These are phyloP conservation scores for Botrytis squamosa DNA, from an alignment of 2,329 filamentous ascomycete genomes.

Conservation along the genomic window DNA sequence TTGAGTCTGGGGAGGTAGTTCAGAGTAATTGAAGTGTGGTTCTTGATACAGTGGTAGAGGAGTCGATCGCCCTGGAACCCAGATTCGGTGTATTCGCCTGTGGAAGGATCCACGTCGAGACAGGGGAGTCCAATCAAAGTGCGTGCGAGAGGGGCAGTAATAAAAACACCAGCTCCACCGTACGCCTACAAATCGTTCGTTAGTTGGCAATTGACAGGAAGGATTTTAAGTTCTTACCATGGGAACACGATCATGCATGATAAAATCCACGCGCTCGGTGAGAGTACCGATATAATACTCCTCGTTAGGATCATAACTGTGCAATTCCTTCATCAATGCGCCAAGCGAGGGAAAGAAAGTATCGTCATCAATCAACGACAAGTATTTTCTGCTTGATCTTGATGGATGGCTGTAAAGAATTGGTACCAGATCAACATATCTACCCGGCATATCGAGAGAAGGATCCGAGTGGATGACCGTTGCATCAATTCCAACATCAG, in stretches of 20 bases:
- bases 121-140: constrained; percentile 31
- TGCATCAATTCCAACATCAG: constrained; percentile 53
- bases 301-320: constrained; percentile 33
- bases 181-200: constrained; percentile 28
- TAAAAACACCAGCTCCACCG: constrained; percentile 38
- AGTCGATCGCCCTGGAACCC: constrained; percentile 38
- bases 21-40: constrained; percentile 33
- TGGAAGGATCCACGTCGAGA: constrained; percentile 30
- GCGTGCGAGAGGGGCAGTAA: constrained; percentile 33
- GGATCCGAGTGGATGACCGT: constrained; percentile 56
- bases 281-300: constrained; percentile 39
- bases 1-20: constrained; percentile 34
- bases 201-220: constrained; percentile 29
- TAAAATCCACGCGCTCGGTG: constrained; percentile 38
- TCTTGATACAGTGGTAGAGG: constrained; percentile 37
- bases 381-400: constrained; percentile 31
- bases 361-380: constrained; percentile 39
- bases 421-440: constrained; percentile 56
- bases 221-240: constrained; percentile 6
- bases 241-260: constrained; percentile 26
- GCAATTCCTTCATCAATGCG: constrained; percentile 38
- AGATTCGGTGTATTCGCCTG: constrained; percentile 28
- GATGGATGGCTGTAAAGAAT: constrained; percentile 52
- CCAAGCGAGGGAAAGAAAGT: constrained; percentile 38
- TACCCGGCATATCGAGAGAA: constrained; percentile 56